Conservation (phyloP, 352 stramenopile genomes). For the Phytophthora colocasiae region DNA sequence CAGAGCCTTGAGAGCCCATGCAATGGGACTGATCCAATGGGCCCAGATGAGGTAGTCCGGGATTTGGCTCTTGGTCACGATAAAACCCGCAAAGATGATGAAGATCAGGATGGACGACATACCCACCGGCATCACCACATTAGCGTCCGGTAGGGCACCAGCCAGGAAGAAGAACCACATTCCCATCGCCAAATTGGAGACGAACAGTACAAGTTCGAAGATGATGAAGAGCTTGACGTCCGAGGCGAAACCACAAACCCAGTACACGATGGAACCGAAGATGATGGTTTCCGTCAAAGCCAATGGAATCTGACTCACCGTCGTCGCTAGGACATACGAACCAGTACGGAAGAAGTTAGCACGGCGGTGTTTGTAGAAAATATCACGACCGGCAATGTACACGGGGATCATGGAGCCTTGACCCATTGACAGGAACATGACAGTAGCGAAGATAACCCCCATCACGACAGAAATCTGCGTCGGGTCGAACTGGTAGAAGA, state of each 20-base stretch:
- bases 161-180: conserved; percentile 15
- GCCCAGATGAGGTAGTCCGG: conserved; percentile 49
- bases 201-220: conserved; percentile 15
- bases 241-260: conserved; percentile 12
- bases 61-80: conserved; percentile 24
- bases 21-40: conserved; percentile 59
- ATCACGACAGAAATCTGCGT: conserved; percentile 20
- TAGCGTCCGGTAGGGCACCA: conserved; percentile 3
- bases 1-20: conserved; percentile 40
- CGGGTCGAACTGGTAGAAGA: conserved; percentile 24
- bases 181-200: conserved; percentile 15
- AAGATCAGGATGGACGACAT: conserved; percentile 27
- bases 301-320: conserved; percentile 20
- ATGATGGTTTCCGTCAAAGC: conserved; percentile 15
- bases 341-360: conserved; percentile 19
- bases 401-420: conserved; percentile 20
- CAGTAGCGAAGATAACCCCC: conserved; percentile 16
- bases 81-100: conserved; percentile 40
- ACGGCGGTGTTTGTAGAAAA: conserved; percentile 21
- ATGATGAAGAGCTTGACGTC: conserved; percentile 19
- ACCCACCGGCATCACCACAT: conserved; percentile 13
- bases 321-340: conserved; percentile 14
- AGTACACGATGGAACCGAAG: conserved; percentile 20
- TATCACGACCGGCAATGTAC: conserved; percentile 16
- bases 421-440: conserved; percentile 19